phyloP scores from a whole-genome alignment of 805 yeast species.

The Wickerhamiella alocasiicola region DNA sequence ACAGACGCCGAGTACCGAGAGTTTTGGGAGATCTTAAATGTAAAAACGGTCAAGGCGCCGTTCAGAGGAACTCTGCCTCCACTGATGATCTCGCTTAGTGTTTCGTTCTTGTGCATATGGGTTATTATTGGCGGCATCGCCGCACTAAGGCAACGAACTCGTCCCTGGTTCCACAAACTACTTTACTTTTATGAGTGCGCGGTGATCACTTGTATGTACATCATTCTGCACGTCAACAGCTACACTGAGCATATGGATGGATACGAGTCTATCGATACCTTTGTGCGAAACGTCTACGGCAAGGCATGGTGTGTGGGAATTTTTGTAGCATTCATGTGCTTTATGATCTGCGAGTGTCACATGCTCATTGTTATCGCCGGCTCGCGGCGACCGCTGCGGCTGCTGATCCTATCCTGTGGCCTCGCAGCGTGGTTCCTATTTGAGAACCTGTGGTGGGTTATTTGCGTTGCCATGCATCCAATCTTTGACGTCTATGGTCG shows the following conservation, averaged over 20 bases:
- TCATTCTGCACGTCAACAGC: background rate
- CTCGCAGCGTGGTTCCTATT: background rate
- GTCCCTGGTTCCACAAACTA: constrained; percentile 5
- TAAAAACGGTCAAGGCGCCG: background rate
- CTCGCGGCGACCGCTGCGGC: too few relatives aligned
- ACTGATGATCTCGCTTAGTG: constrained; percentile 4
- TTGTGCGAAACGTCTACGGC: background rate
- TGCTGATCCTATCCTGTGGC: too few relatives aligned
- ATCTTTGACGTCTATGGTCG: background rate
- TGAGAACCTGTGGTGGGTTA: constrained; percentile 8
- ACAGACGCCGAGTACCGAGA: background rate
- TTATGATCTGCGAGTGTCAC: constrained; percentile 5
- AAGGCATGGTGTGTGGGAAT: background rate
- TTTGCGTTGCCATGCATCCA: background rate
- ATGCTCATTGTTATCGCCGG: background rate
- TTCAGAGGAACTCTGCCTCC: constrained; percentile 6
- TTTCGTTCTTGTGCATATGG: background rate
- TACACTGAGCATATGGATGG: constrained; percentile 4
- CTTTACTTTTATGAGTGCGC: background rate
- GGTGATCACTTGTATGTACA: background rate
- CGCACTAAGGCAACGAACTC: background rate
- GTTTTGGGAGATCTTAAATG: background rate
- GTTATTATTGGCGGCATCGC: background rate
- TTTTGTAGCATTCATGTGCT: background rate
- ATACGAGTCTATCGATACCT: constrained; percentile 2